These are phyloP conservation scores for Ganoderma meredithae DNA, from an alignment of 1,284 basidiomycete genomes.

Conservation along the genomic window DNA sequence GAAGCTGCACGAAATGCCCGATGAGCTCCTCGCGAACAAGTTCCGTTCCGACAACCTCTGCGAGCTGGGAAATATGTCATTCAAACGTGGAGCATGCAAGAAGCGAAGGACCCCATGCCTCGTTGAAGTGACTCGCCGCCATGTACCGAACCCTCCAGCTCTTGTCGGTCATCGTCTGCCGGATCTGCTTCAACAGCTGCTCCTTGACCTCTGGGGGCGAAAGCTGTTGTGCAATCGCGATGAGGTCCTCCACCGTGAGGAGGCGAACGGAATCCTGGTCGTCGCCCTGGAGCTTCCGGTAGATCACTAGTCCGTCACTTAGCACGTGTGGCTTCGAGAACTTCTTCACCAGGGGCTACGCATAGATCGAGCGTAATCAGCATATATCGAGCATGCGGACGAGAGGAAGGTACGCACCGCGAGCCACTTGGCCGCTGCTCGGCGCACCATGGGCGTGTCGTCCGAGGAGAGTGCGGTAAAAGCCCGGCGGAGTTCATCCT, in stretches of 20 bases:
- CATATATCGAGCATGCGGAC: slow-evolving; percentile 7
- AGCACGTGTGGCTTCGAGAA: slow-evolving; percentile 83
- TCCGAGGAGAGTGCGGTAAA: slow-evolving; percentile 89
- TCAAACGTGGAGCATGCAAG: background rate
- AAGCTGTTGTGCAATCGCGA: slow-evolving; percentile 89
- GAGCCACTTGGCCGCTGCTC: slow-evolving; percentile 96
- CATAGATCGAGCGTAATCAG: slow-evolving; percentile 29
- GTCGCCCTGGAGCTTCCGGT: slow-evolving; percentile 93
- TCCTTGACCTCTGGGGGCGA: slow-evolving; percentile 90
- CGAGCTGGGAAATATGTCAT: slow-evolving; percentile 63
- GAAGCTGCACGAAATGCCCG: slow-evolving; percentile 89
- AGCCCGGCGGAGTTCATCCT: slow-evolving; percentile 91
- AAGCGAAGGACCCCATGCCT: slow-evolving; percentile 56
- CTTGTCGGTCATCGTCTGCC: slow-evolving; percentile 91
- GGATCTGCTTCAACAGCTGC: slow-evolving; percentile 88
- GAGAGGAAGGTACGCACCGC: slow-evolving; percentile 69
- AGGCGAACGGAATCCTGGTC: slow-evolving; percentile 99
- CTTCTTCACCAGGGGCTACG: slow-evolving; percentile 79
- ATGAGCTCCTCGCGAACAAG: slow-evolving; percentile 96
- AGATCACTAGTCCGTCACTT: slow-evolving; percentile 91
- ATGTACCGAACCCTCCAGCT: slow-evolving; percentile 99
- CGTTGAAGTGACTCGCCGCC: slow-evolving; percentile 98
- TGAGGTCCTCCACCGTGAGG: slow-evolving; percentile 95
- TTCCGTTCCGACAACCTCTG: slow-evolving; percentile 90
- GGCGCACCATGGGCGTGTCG: slow-evolving; percentile 99